Evolutionary conservation across 1,284 basidiomycete genomes (phyloP).

Genomic region (Ceratobasidium sp.): DNA sequence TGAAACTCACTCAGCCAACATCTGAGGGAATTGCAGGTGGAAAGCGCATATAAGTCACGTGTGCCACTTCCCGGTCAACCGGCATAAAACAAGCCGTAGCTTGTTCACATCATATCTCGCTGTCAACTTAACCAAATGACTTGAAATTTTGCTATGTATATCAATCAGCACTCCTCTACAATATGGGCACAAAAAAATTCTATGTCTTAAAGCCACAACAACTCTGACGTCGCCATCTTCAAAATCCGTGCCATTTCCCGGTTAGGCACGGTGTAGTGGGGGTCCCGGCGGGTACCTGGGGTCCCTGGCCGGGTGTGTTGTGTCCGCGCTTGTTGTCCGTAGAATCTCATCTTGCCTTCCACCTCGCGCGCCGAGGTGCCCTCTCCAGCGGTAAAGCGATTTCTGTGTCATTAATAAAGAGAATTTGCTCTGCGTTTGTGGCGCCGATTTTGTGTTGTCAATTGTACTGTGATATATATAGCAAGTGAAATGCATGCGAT

Average conservation of each 20-base stretch:
- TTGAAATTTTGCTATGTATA: not conserved
- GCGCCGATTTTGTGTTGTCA: too few species aligned
- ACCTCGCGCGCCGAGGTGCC: too few species aligned
- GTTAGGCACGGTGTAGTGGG: slow-evolving; percentile 4
- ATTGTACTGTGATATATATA: too few species aligned
- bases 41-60: not conserved
- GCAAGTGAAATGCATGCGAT: too few species aligned
- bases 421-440: too few species aligned
- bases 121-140: not conserved
- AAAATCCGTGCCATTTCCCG: slow-evolving; percentile 21
- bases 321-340: too few species aligned
- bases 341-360: too few species aligned
- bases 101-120: not conserved
- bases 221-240: not conserved
- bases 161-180: not conserved
- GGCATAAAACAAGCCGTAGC: not conserved
- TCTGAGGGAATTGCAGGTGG: not conserved
- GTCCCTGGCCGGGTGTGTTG: too few species aligned
- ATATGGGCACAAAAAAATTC: not conserved
- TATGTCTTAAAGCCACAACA: too few species aligned
- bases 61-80: slow-evolving; percentile 17
- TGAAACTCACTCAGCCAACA: not conserved
- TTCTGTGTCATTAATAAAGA: too few species aligned
- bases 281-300: too few species aligned
- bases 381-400: not conserved